Conservation (phyloP, 257 asterid genomes). For the Rubia yunnanensis region DNA sequence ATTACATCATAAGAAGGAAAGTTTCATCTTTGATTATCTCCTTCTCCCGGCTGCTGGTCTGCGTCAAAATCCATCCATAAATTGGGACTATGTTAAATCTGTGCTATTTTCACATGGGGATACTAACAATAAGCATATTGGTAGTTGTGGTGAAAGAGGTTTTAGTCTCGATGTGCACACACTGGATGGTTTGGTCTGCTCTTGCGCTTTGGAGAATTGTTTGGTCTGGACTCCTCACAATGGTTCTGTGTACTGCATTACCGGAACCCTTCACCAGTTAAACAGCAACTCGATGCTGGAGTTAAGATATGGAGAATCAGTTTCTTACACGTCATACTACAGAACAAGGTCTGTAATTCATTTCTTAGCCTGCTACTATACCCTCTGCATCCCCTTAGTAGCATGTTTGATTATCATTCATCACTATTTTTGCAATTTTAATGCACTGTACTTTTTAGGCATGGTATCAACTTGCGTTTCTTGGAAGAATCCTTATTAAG, state of each 20-base stretch:
- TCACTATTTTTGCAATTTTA: not conserved
- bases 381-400: not conserved
- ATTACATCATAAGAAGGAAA: conserved; percentile 10
- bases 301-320: conserved; percentile 23
- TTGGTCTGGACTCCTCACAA: conserved; percentile 66
- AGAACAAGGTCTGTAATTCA: conserved; percentile 31
- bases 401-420: not conserved
- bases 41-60: conserved; percentile 45
- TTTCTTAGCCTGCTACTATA: not conserved
- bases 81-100: conserved; percentile 49
- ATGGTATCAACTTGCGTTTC: conserved; percentile 36
- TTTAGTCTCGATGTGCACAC: conserved; percentile 28
- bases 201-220: conserved; percentile 53
- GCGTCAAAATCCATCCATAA: conserved; percentile 16
- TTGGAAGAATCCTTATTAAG: conserved; percentile 41
- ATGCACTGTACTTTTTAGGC: conserved; percentile 29
- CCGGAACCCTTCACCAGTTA: conserved; percentile 30
- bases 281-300: conserved; percentile 37
- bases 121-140: conserved; percentile 14
- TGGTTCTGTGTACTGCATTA: conserved; percentile 33
- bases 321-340: conserved; percentile 44
- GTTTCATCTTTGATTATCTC: conserved; percentile 39
- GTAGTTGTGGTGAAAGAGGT: conserved; percentile 14
- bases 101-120: conserved; percentile 11
- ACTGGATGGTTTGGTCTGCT: conserved; percentile 40